phyloP scores from a whole-genome alignment of 129 eudicot genomes.

The Silybum marianum region DNA sequence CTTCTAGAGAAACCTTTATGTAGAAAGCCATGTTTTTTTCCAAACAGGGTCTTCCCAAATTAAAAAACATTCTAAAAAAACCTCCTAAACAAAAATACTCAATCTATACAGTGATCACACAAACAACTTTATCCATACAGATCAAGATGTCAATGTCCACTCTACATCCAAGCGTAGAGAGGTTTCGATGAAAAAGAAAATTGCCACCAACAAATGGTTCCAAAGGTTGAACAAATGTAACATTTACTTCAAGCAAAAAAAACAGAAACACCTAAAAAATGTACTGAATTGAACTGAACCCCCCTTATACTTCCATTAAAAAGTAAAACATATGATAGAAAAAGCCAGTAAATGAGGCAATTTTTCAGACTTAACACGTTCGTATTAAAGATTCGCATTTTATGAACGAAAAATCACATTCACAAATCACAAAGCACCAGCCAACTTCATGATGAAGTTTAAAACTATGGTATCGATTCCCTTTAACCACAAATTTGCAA shows the following conservation, averaged over 20 bases:
- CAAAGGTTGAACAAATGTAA: not conserved
- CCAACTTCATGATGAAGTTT: conserved; percentile 4
- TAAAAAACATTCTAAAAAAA: no score
- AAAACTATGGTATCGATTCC: no score
- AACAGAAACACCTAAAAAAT: not conserved
- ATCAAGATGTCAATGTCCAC: no score
- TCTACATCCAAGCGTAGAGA: no score
- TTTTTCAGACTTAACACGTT: not conserved
- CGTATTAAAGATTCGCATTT: not conserved
- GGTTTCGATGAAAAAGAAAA: no score
- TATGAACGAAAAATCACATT: not conserved
- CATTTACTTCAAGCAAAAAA: not conserved
- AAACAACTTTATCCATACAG: no score
- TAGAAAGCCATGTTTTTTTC: no score
- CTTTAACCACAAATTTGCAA: not conserved
- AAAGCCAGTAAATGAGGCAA: not conserved
- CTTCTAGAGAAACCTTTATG: no score
- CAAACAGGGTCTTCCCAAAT: no score
- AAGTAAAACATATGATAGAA: not conserved
- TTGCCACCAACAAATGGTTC: not conserved
- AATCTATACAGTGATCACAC: no score
- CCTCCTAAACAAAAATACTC: no score
- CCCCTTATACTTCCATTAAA: not conserved
- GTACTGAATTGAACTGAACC: not conserved
- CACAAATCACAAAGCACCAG: not conserved